Evolutionary conservation across 495 filamentous ascomycete genomes (phyloP), one percentile per base, ranked within the genome.

Genomic region (Tuber brumale): DNA sequence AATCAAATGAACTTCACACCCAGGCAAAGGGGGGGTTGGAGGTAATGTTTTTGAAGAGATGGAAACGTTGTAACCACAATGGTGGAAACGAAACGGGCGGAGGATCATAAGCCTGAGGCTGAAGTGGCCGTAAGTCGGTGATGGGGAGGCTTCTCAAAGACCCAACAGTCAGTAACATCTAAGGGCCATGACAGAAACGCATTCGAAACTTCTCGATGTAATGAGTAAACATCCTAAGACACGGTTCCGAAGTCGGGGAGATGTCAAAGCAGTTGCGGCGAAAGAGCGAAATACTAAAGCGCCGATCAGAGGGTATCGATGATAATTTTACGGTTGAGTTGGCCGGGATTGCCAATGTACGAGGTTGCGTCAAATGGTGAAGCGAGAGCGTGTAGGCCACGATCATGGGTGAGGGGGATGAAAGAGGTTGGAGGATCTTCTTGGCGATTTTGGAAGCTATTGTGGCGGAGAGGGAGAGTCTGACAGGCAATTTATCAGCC

Each of bases 331-430:
- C 57, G 57, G 31, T 66, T 70, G 72, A 79, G 72, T 73, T 76
- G 46, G n/a, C 42, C 42, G 70, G 76, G 41, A 77, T 80, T 80
- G 76, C 57, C 71, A 73, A 76, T 74, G 57, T 46, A 75, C 73
- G 77, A 74, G 75, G 78, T 80, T 79, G 78, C 72, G 77, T 69
- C 72, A 76, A 80, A 75, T 61, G 61, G 43, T 73, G 77, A 39
- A 41, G 45, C 73, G 77, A 70, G 44, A 66, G 77, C 77, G 76
- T 77, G 77, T 80, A 48, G 43, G 71, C 44, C 45, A 76, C 57
- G 73, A 76, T 71, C 70, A 76, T 79, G 71, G 57, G 78, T 80
- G 78, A 80, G 78, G 79, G 78, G 78, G 77, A 80, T 75, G 77
- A 76, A 79, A 77, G 78, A 79, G 77, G 77, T 79, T 79, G 78